Percentiles rank a stretch among this genome's conserved stretches.
These are phyloP conservation scores for Magnolia officinalis DNA, from an alignment of 164 flowering plant genomes.

Conservation along the genomic window DNA sequence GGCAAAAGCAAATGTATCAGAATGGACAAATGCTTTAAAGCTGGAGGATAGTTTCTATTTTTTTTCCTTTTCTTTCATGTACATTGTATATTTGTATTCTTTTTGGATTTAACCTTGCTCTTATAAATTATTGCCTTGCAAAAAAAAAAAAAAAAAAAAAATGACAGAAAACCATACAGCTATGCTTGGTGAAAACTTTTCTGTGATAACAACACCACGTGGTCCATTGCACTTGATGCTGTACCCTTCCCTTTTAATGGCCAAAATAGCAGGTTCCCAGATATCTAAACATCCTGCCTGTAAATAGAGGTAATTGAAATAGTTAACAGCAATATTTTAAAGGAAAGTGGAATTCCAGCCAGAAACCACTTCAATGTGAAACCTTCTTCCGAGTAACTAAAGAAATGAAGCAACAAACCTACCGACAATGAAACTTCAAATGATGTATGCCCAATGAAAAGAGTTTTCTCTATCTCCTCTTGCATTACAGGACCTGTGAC, in stretches of 20 bases:
- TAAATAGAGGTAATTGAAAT: slow-evolving; percentile 5
- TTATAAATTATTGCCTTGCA: too few relatives aligned
- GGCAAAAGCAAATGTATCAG: too few relatives aligned
- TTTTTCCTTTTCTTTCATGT: background rate
- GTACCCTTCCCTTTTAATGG: slow-evolving; percentile 76
- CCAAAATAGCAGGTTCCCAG: slow-evolving; percentile 81
- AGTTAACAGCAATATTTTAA: background rate
- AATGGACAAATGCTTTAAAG: too few relatives aligned
- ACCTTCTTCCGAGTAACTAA: background rate
- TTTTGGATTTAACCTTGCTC: background rate
- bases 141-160: background rate
- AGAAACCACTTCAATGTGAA: background rate
- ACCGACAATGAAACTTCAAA: slow-evolving; percentile 68
- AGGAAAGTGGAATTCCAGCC: background rate
- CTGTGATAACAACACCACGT: slow-evolving; percentile 49
- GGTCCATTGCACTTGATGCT: slow-evolving; percentile 67
- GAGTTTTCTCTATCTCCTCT: slow-evolving; percentile 50
- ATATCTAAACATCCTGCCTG: slow-evolving; percentile 72
- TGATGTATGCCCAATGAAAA: slow-evolving; percentile 59
- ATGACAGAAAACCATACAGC: slow-evolving; percentile 42
- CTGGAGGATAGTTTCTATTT: too few relatives aligned
- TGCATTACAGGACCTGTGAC: slow-evolving; percentile 78
- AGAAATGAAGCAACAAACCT: slow-evolving; percentile 19
- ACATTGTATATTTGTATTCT: background rate
- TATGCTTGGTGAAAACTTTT: slow-evolving; percentile 61